These are phyloP conservation scores for Volvariella volvacea DNA, from an alignment of 1,284 basidiomycete species.

Conservation along the genomic window DNA sequence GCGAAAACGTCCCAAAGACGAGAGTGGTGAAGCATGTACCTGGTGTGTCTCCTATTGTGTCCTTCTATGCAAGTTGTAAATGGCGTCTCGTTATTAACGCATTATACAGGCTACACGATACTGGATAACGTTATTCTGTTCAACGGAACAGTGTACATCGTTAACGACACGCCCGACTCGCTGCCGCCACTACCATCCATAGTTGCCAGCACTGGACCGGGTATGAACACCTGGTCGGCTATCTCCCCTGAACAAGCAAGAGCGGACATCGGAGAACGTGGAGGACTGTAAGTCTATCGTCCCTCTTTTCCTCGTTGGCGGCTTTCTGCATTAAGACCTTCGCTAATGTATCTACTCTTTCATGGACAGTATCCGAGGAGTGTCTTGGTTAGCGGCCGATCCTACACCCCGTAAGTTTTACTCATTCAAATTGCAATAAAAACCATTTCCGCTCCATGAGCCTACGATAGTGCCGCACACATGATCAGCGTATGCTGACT, in stretches of 20 bases:
- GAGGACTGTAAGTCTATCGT: conserved; percentile 41
- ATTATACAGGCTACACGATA: conserved; percentile 64
- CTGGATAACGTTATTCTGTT: conserved; percentile 69
- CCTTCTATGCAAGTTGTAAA: conserved; percentile 8
- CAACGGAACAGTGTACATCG: conserved; percentile 65
- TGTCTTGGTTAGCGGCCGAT: conserved; percentile 52
- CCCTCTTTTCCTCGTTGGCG: conserved; percentile 10
- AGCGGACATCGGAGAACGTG: conserved; percentile 43
- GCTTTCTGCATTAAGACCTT: background rate
- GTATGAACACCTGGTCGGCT: conserved; percentile 60
- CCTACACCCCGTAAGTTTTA: conserved; percentile 34
- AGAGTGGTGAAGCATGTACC: conserved; percentile 50
- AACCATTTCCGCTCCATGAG: no score
- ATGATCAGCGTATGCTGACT: background rate
- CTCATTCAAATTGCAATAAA: no score
- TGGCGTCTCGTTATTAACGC: conserved; percentile 3
- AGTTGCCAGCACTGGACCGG: conserved; percentile 38
- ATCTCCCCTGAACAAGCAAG: conserved; percentile 49
- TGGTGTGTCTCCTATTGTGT: conserved; percentile 31
- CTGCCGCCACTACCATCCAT: conserved; percentile 48
- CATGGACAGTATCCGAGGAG: conserved; percentile 40
- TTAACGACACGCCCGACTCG: conserved; percentile 45
- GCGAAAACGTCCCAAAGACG: conserved; percentile 42
- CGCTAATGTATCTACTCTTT: background rate
- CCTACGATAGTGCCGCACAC: no score